phyloP scores from a whole-genome alignment of 2,329 filamentous ascomycete species.

The Cytospora piceicola region DNA sequence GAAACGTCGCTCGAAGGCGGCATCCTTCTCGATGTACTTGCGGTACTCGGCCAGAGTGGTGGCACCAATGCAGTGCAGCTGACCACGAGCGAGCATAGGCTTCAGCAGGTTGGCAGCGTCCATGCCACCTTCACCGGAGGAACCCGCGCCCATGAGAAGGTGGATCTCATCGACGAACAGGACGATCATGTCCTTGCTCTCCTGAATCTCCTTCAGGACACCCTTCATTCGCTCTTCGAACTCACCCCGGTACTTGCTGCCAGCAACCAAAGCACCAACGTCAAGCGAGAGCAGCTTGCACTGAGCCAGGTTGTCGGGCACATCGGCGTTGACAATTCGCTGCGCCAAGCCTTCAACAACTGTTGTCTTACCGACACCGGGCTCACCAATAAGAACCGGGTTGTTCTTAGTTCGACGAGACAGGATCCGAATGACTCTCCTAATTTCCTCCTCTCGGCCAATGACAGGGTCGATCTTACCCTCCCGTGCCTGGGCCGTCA shows the following conservation, averaged over 20 bases:
- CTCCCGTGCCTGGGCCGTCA: conserved; percentile 94
- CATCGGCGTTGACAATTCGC: conserved; percentile 94
- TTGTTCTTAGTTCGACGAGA: conserved; percentile 98
- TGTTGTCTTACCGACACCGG: conserved; percentile 97
- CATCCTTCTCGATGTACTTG: conserved; percentile 99
- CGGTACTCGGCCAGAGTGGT: conserved; percentile 95
- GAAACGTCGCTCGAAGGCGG: conserved; percentile 96
- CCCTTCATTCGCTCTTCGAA: conserved; percentile 99
- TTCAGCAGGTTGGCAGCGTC: conserved; percentile 97
- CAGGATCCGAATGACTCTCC: conserved; percentile 87
- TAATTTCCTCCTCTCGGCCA: conserved; percentile 93
- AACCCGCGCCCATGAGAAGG: conserved; percentile 94
- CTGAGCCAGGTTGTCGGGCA: conserved; percentile 90
- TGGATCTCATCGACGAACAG: conserved; percentile 99
- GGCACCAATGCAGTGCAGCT: conserved; percentile 96
- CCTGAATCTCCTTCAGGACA: conserved; percentile 93
- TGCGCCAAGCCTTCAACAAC: conserved; percentile 95
- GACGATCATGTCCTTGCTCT: conserved; percentile 94
- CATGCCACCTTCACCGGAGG: conserved; percentile 96
- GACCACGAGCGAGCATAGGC: conserved; percentile 95
- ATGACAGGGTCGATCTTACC: conserved; percentile 98
- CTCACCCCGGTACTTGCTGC: conserved; percentile 97
- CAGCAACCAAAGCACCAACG: conserved; percentile 91
- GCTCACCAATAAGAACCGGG: conserved; percentile 95
- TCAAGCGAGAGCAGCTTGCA: conserved; percentile 95